These are phyloP conservation scores for Debaryomycetaceae sp. DNA, from an alignment of 1,139 yeast genomes.

Conservation along the genomic window DNA sequence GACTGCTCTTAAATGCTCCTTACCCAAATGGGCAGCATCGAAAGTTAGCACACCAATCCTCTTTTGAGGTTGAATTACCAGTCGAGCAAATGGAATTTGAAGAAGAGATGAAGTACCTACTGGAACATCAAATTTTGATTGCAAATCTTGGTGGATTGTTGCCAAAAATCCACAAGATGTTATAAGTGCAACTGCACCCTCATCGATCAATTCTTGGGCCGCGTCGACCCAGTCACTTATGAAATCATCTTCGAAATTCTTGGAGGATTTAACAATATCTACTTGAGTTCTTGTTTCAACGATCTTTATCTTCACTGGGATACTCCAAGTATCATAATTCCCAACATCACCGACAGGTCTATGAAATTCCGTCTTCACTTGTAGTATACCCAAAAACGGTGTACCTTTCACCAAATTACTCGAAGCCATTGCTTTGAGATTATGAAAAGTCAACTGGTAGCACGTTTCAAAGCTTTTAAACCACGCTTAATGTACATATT, in stretches of 20 bases:
- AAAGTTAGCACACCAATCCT: conserved; percentile 26
- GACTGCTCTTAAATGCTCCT: conserved; percentile 22
- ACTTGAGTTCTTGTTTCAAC: conserved; percentile 15
- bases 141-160: conserved; percentile 20
- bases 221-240: conserved; percentile 14
- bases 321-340: conserved; percentile 15
- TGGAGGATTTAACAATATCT: conserved; percentile 13
- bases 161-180: conserved; percentile 23
- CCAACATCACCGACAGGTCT: conserved; percentile 27
- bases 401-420: background rate
- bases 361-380: conserved; percentile 12
- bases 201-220: conserved; percentile 4
- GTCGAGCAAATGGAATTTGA: conserved; percentile 22
- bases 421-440: background rate
- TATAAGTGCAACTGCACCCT: conserved; percentile 18
- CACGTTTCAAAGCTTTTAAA: no score
- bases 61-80: conserved; percentile 13
- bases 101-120: conserved; percentile 25
- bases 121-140: conserved; percentile 18
- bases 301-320: conserved; percentile 15
- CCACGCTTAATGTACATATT: no score
- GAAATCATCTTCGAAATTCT: conserved; percentile 12
- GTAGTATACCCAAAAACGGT: conserved; percentile 10
- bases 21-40: conserved; percentile 18
- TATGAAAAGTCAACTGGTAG: no score